A percentile compares a stretch with the other conserved stretches of the same genome.
Conservation (phyloP, 106 monocot species). For the Ottelia alismoides region DNA sequence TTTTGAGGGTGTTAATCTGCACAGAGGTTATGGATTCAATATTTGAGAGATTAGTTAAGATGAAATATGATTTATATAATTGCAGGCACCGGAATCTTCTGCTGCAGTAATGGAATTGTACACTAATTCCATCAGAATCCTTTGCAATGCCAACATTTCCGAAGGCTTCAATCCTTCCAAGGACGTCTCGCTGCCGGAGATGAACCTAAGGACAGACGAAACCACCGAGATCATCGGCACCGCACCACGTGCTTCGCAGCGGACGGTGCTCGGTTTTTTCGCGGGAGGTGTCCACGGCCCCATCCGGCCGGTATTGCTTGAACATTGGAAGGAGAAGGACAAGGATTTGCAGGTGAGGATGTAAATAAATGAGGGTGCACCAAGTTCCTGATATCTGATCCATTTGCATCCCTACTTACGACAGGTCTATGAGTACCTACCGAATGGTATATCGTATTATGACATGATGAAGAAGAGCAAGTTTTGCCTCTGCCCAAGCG, state of each 20-base stretch:
- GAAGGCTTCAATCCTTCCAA: constrained; percentile 67
- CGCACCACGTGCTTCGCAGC: constrained; percentile 25
- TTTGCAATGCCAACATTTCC: constrained; percentile 86
- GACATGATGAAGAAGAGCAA: constrained; percentile 30
- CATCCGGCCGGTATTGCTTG: constrained; percentile 33
- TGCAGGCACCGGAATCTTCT: constrained; percentile 61
- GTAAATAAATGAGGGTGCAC: too few species aligned
- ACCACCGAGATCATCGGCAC: constrained; percentile 11
- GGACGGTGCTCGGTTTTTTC: too few species aligned
- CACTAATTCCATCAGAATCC: constrained; percentile 56
- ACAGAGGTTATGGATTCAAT: too few species aligned
- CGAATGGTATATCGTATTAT: constrained; percentile 24
- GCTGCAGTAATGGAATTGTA: constrained; percentile 19
- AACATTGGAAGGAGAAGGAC: constrained; percentile 37
- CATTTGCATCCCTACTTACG: too few species aligned
- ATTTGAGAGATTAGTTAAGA: too few species aligned
- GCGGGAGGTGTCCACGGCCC: constrained; percentile 62
- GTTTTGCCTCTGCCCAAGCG: constrained; percentile 80
- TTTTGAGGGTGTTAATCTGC: not conserved
- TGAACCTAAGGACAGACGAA: constrained; percentile 33
- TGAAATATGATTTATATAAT: not conserved
- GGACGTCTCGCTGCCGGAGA: constrained; percentile 63
- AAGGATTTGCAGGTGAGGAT: constrained; percentile 13
- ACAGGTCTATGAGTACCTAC: constrained; percentile 38
- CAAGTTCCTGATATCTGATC: too few species aligned